Conservation (phyloP, 768 basidiomycete species). For the Pulveroboletus sp. region DNA sequence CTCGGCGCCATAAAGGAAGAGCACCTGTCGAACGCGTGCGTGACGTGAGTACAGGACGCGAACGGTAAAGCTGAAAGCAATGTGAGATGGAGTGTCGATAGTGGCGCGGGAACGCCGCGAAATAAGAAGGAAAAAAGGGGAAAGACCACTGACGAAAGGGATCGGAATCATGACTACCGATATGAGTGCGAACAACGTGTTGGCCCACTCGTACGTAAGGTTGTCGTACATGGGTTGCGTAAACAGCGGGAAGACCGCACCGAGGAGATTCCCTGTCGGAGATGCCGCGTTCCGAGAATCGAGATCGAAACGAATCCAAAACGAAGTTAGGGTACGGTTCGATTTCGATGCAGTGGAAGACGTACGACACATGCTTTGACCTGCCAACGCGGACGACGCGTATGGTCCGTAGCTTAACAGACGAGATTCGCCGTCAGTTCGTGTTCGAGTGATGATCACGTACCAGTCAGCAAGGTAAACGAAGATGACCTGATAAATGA, state of each 20-base stretch:
- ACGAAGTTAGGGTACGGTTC: conserved; percentile 16
- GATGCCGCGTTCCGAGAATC: not conserved
- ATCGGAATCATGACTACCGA: conserved; percentile 55
- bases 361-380: conserved; percentile 57
- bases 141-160: conserved; percentile 48
- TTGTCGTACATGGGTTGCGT: conserved; percentile 53
- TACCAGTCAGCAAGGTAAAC: conserved; percentile 64
- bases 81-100: not conserved
- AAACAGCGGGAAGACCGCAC: conserved; percentile 58
- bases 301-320: conserved; percentile 10
- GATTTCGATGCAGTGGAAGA: conserved; percentile 4
- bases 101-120: not conserved
- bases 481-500: conserved; percentile 57
- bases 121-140: not conserved
- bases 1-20: conserved; percentile 30
- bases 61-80: not conserved
- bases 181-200: conserved; percentile 52
- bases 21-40: conserved; percentile 14
- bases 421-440: not conserved
- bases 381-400: conserved; percentile 67
- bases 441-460: conserved; percentile 7
- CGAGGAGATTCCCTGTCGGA: conserved; percentile 46
- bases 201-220: conserved; percentile 59
- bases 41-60: not conserved
- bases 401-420: conserved; percentile 48